Evolutionary conservation across 352 stramenopile species (phyloP).

Genomic region (Globisporangium solare): DNA sequence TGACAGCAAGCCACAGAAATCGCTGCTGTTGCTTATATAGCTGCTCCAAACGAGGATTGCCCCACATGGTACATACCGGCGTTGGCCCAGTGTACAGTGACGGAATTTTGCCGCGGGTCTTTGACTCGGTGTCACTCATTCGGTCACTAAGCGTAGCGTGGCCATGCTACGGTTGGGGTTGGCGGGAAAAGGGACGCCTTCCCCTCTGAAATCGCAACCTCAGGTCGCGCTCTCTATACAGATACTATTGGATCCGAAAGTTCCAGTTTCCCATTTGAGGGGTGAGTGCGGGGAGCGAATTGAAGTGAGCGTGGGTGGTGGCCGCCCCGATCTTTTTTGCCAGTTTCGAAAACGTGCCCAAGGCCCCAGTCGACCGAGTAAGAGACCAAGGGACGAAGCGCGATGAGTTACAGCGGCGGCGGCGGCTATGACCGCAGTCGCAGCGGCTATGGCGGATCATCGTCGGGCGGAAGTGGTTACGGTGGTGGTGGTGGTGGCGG

Average conservation of each 20-base stretch:
- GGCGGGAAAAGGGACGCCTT: background rate
- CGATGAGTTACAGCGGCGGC: conserved; percentile 46
- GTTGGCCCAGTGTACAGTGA: too few species aligned
- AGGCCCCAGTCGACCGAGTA: background rate
- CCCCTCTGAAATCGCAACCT: conserved; percentile 3
- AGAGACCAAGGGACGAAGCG: background rate
- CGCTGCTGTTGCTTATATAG: too few species aligned
- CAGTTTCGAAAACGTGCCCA: conserved; percentile 1
- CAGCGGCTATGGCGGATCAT: conserved; percentile 23
- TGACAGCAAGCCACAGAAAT: too few species aligned
- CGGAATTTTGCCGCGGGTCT: too few species aligned
- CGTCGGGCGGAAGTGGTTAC: conserved; percentile 8
- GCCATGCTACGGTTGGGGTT: background rate
- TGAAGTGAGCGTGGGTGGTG: background rate
- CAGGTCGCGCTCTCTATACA: background rate
- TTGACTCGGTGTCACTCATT: background rate
- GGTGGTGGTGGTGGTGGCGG: too few species aligned
- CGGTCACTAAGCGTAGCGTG: background rate
- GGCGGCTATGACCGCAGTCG: conserved; percentile 17
- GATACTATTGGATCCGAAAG: too few species aligned
- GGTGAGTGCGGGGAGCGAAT: background rate
- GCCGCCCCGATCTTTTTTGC: background rate
- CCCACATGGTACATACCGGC: too few species aligned
- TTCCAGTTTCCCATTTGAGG: background rate
- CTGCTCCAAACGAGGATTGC: too few species aligned